Conservation (phyloP, 2,329 filamentous ascomycete genomes). For the Beauveria sp. region DNA sequence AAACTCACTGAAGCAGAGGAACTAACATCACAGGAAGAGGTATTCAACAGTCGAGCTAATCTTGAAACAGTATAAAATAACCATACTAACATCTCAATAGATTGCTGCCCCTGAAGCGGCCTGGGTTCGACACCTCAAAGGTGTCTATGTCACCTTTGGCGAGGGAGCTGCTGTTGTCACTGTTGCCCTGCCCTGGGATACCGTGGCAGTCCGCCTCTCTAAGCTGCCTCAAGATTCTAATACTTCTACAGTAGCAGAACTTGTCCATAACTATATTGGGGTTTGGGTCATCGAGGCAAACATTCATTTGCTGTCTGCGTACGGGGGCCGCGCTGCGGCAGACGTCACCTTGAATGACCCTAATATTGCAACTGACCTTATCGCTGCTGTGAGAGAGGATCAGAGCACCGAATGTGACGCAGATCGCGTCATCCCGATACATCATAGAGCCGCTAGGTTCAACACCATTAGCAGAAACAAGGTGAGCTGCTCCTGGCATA, state of each 20-base stretch:
- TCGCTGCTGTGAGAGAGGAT: background rate
- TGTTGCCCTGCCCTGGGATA: background rate
- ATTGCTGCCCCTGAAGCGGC: background rate
- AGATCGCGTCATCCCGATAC: background rate
- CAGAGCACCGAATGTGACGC: background rate
- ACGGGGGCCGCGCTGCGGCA: background rate
- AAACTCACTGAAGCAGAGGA: background rate
- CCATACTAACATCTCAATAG: background rate
- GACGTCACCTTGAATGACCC: constrained; percentile 2
- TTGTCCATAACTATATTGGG: background rate
- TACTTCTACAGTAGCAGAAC: background rate
- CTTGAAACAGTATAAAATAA: background rate
- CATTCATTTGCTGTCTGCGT: background rate
- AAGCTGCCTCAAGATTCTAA: background rate
- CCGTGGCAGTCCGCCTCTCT: background rate
- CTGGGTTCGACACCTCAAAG: constrained; percentile 6
- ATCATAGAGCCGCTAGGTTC: background rate
- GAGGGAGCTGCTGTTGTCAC: background rate
- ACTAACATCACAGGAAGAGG: background rate
- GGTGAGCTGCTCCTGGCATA: constrained; percentile 10
- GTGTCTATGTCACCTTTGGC: constrained; percentile 5
- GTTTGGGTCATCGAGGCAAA: background rate
- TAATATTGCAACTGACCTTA: background rate
- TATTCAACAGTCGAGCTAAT: background rate
- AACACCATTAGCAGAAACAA: background rate